Evolutionary conservation across 148 eudicot species (phyloP), one percentile per base, ranked within the genome.

Genomic region (Diospyros lotus): DNA sequence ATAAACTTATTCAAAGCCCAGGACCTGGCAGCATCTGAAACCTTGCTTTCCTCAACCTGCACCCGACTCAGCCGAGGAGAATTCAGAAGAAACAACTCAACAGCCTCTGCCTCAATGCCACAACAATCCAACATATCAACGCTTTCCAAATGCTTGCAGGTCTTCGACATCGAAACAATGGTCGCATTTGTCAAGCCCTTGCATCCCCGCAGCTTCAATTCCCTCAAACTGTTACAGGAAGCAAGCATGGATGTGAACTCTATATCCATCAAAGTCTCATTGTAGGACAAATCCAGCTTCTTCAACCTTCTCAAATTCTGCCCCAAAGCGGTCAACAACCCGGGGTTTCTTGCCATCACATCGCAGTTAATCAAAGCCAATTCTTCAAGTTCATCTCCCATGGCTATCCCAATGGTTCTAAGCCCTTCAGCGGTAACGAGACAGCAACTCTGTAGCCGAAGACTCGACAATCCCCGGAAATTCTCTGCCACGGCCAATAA

Each of bases 341-440:
- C 91, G 0, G 81, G 74, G 45, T 87, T 84, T 51, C 80, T 82
- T 42, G 77, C 86, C 0, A 87, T 72, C 5, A 82, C 86, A 69
- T 89, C 91, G 52, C 93, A 87, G 39, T 82, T 85, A 7, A 84
- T 78, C 73, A 89, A 64, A 14, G 82, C 85, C 67, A 89, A 69
- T 65, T 89, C 93, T 46, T 80, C 82, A 60, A 89, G 85, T 17
- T 2, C 43, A 60, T 76, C 9, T 14, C 77, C 45, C 69, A 82
- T 9, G 6, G 82, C 84, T 44, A 67, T 42, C 62, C 74, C 82
- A n/a, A 87, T 50, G 11, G 75, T 69, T 64, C 73, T 80, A 1
- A 89, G 77, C 13, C 90, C 93, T 68, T 87, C 89, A 41, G 87
- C 87, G 2, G 83, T 85, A n/a, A 87, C 82, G 48, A 89, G 85